These are phyloP conservation scores for Prunus dulcis DNA, from an alignment of 306 rosid genomes.

Conservation along the genomic window DNA sequence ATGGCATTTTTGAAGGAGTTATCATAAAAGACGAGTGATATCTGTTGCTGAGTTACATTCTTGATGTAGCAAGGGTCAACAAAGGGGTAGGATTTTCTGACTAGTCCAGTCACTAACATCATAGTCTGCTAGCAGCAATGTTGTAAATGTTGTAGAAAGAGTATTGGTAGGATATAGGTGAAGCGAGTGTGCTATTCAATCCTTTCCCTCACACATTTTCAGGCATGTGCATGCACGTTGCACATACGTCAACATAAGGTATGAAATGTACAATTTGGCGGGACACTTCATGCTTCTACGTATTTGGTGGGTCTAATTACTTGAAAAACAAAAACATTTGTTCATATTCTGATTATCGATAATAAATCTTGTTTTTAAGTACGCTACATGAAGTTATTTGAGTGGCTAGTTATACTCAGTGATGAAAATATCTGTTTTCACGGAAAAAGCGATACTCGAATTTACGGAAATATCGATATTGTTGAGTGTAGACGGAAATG, in stretches of 20 bases:
- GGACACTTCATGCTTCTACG: too few relatives aligned
- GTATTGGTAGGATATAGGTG: background rate
- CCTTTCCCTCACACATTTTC: background rate
- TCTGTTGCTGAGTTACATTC: slow-evolving; percentile 6
- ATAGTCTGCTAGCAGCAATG: background rate
- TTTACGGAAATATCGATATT: too few relatives aligned
- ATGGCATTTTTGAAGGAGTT: slow-evolving; percentile 71
- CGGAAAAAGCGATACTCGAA: too few relatives aligned
- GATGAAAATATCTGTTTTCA: too few relatives aligned
- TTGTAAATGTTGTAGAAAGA: background rate
- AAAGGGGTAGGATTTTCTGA: slow-evolving; percentile 1
- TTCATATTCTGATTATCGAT: too few relatives aligned
- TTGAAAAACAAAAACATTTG: too few relatives aligned
- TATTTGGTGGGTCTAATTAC: too few relatives aligned
- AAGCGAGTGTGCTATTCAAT: background rate
- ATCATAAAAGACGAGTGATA: slow-evolving; percentile 39
- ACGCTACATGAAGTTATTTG: too few relatives aligned
- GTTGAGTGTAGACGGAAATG: too few relatives aligned
- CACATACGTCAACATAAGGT: background rate
- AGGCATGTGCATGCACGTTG: background rate
- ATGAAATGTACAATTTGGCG: background rate
- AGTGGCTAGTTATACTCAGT: too few relatives aligned
- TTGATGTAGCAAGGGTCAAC: background rate
- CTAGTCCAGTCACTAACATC: background rate
- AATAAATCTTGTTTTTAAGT: too few relatives aligned